phyloP scores from a whole-genome alignment of 371 early-diverging fungal genomes.

The Capillidium heterosporum region DNA sequence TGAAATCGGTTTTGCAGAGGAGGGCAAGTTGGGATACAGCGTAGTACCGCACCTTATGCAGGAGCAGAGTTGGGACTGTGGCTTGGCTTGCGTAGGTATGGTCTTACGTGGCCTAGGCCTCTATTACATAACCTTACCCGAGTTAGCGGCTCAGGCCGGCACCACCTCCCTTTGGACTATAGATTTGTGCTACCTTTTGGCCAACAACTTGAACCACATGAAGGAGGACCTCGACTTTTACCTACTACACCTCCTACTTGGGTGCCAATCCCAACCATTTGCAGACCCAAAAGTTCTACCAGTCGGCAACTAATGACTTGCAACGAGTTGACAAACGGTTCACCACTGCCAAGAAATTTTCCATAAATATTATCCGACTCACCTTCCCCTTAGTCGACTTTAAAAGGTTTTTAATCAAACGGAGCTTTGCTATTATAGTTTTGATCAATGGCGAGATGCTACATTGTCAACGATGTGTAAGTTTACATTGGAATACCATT shows the following conservation, averaged over 20 bases:
- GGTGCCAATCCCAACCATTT: neutral
- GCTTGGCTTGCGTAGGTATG: neutral
- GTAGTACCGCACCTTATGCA: neutral
- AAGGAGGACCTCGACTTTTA: too few relatives aligned
- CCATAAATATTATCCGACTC: neutral
- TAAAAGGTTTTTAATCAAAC: too few relatives aligned
- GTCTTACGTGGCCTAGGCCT: neutral
- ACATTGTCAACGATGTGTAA: too few relatives aligned
- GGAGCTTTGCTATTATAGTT: too few relatives aligned
- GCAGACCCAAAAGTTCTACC: neutral
- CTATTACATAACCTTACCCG: neutral
- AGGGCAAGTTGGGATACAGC: neutral
- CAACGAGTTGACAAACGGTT: neutral
- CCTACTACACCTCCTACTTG: neutral
- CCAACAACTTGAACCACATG: too few relatives aligned
- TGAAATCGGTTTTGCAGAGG: neutral
- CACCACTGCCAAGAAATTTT: neutral
- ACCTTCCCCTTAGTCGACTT: too few relatives aligned
- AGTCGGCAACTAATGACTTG: neutral
- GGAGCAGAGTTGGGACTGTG: slow-evolving; percentile 1
- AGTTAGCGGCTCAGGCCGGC: neutral
- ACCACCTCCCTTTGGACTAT: neutral
- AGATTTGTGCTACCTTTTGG: neutral
- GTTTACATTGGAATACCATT: too few relatives aligned
- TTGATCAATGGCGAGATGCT: too few relatives aligned